These are phyloP conservation scores for Colletotrichum nymphaeae DNA, from an alignment of 2,329 filamentous ascomycete species.

Conservation along the genomic window DNA sequence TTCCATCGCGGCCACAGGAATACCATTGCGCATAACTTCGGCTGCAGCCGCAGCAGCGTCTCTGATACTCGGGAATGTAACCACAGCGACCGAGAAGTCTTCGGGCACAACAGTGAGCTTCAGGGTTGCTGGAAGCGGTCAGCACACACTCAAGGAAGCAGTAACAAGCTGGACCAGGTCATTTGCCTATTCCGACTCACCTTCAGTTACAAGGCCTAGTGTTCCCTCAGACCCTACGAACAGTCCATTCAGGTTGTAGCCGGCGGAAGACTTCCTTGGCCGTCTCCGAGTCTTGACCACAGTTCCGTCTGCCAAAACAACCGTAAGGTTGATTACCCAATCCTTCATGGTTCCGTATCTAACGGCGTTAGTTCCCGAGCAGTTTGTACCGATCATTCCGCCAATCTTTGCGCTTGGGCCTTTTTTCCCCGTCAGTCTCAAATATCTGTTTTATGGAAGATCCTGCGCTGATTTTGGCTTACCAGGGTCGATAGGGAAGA, in stretches of 20 bases:
- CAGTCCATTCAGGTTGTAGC: constrained; percentile 84
- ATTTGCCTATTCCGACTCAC: constrained; percentile 42
- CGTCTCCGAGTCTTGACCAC: constrained; percentile 82
- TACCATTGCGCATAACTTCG: constrained; percentile 78
- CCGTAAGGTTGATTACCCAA: constrained; percentile 86
- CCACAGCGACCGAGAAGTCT: constrained; percentile 81
- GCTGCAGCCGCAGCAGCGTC: constrained; percentile 81
- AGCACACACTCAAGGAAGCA: background rate
- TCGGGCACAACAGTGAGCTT: constrained; percentile 83
- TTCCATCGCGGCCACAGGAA: constrained; percentile 83
- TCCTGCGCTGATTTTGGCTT: constrained; percentile 36
- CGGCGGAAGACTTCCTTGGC: constrained; percentile 84
- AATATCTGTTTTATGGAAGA: background rate
- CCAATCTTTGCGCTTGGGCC: constrained; percentile 77
- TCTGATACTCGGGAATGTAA: constrained; percentile 81
- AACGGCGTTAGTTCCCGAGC: constrained; percentile 82
- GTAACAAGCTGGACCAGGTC: background rate
- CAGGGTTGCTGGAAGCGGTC: constrained; percentile 67
- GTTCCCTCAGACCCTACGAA: constrained; percentile 88
- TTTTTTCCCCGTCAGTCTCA: constrained; percentile 36
- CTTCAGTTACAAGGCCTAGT: constrained; percentile 82
- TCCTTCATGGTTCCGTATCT: constrained; percentile 90
- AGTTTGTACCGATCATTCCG: constrained; percentile 85
- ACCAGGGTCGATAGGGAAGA: constrained; percentile 92
- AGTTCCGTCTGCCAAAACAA: constrained; percentile 82